Evolutionary conservation across 2,329 filamentous ascomycete genomes (phyloP), one percentile per base, ranked within the genome.

Genomic region (Apiospora malaysiana): DNA sequence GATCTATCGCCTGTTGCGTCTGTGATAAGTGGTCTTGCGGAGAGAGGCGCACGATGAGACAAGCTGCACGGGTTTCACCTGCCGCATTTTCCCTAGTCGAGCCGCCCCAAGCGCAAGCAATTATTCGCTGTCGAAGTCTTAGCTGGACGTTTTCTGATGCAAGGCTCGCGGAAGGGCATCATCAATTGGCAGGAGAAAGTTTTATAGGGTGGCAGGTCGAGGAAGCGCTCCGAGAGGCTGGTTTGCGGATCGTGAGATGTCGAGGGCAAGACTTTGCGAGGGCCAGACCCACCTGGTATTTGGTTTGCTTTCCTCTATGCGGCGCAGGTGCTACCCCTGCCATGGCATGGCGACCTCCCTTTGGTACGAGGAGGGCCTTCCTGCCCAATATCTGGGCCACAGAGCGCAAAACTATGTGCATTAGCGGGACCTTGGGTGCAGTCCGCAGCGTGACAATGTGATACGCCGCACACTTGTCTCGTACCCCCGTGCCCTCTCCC

Each of bases 361-460:
- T 40, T 40, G 56, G 56, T 63, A n/a, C 56, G 10, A 40, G 32
- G 56, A 40, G 1, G 9, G 18, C 18, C 5, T 63, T 40, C n/a
- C 32, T 63, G 56, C 56, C 56, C 56, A 23, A 40, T 40, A 63
- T 63, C 32, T 9, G 32, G 56, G 27, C 32, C 56, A 40, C 32
- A 21, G 18, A 63, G 56, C 18, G 40, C 56, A 18, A 40, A 40
- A 40, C 14, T n/a, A 21, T 27, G 8, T 59, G 56, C 56, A 63
- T 40, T 63, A 63, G 56, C 56, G 56, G 56, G 56, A 40, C 32
- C 32, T n/a, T 9, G 56, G 56, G 56, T 63, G 56, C 56, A 63
- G 51, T 59, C 16, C 51, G 51, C 51, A 37, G 51, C 32, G 51
- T 37, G 51, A 37, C 51, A 59, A 10, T 63, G 56, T 63, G 56